Percentiles rank a stretch among this genome's conserved stretches.
These are phyloP conservation scores for Rhizophagus sp. DNA, from an alignment of 192 early-diverging fungal species.

Conservation along the genomic window DNA sequence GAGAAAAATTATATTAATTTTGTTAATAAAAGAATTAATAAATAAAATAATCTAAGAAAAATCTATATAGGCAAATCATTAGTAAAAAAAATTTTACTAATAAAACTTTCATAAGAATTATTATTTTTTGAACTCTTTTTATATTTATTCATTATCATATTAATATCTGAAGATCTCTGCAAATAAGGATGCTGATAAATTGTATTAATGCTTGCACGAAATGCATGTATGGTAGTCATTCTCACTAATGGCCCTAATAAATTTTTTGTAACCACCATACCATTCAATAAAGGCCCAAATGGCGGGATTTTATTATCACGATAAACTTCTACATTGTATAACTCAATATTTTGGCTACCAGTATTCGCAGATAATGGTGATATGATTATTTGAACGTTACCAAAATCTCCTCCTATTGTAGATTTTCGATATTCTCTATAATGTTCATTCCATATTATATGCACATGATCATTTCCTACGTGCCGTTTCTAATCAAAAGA, in stretches of 20 bases:
- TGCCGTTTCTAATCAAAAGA: slow-evolving; percentile 80
- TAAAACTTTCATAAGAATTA: slow-evolving; percentile 23
- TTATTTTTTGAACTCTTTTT: slow-evolving; percentile 47
- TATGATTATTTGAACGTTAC: slow-evolving; percentile 92
- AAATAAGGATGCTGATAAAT: slow-evolving; percentile 60
- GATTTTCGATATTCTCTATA: slow-evolving; percentile 78
- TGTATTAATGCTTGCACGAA: slow-evolving; percentile 43
- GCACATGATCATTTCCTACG: slow-evolving; percentile 98
- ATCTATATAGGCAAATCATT: not conserved
- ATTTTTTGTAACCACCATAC: slow-evolving; percentile 74
- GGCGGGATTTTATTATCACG: slow-evolving; percentile 60
- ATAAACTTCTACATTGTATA: slow-evolving; percentile 56
- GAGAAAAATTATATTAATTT: too few species aligned
- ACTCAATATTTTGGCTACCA: slow-evolving; percentile 36
- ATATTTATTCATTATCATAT: slow-evolving; percentile 56
- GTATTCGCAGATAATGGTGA: slow-evolving; percentile 64
- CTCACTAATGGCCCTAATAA: slow-evolving; percentile 78
- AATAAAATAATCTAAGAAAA: not conserved
- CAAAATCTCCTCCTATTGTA: slow-evolving; percentile 98
- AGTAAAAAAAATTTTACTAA: slow-evolving; percentile 22
- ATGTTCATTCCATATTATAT: slow-evolving; percentile 98
- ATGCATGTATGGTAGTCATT: slow-evolving; percentile 79
- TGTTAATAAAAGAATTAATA: not conserved
- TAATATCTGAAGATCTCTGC: slow-evolving; percentile 58
- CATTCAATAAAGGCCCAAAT: slow-evolving; percentile 87